Evolutionary conservation across 768 basidiomycete genomes (phyloP).

Genomic region (Russula abietina): DNA sequence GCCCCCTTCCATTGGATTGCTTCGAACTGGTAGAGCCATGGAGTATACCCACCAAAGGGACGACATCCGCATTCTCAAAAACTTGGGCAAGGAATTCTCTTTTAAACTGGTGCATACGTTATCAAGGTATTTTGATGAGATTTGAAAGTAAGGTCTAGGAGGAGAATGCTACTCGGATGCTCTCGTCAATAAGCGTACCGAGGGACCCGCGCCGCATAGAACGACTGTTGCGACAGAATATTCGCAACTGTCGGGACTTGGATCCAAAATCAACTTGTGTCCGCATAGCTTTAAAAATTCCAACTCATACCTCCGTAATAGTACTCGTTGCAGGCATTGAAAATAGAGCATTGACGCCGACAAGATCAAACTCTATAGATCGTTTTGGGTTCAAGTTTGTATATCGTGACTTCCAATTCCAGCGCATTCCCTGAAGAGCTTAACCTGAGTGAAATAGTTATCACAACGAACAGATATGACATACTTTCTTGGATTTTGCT

Average conservation of each 20-base stretch:
- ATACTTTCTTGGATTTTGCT: slow-evolving; percentile 66
- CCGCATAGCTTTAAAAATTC: neutral
- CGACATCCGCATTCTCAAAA: slow-evolving; percentile 50
- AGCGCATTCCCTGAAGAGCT: slow-evolving; percentile 40
- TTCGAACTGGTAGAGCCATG: slow-evolving; percentile 56
- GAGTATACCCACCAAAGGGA: slow-evolving; percentile 68
- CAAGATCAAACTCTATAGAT: slow-evolving; percentile 88
- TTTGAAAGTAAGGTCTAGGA: slow-evolving; percentile 30
- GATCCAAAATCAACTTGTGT: neutral
- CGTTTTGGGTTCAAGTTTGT: slow-evolving; percentile 75
- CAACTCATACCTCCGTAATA: slow-evolving; percentile 80
- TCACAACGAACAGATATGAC: slow-evolving; percentile 26
- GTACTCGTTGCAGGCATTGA: slow-evolving; percentile 90
- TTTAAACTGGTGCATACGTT: slow-evolving; percentile 35
- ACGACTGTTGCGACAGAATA: no score
- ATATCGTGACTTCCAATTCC: slow-evolving; percentile 69
- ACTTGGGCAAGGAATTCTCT: slow-evolving; percentile 41
- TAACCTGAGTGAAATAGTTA: slow-evolving; percentile 18
- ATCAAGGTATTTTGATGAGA: slow-evolving; percentile 55
- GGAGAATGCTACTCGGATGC: neutral
- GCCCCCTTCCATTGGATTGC: slow-evolving; percentile 59
- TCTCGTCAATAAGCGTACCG: slow-evolving; percentile 36
- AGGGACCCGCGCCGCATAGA: slow-evolving; percentile 48
- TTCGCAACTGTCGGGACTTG: slow-evolving; percentile 87
- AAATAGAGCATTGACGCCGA: slow-evolving; percentile 96